Evolutionary conservation across 331 rosid genomes (phyloP).

Genomic region (Quercus phellos): DNA sequence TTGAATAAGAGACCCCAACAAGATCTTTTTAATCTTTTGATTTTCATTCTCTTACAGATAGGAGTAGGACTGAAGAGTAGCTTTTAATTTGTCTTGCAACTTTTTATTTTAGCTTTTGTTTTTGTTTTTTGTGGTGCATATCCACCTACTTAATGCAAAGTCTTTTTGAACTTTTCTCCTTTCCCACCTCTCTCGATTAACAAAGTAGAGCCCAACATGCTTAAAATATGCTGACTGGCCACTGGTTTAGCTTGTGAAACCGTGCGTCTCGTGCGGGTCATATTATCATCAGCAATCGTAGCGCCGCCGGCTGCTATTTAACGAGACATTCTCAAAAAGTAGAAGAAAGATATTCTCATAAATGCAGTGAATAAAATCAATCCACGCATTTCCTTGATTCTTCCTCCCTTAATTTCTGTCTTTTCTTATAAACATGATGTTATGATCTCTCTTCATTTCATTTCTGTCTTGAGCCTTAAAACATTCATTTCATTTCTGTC

Average conservation of each 20-base stretch:
- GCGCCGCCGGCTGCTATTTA: background rate
- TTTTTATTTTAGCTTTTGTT: background rate
- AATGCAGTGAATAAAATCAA: background rate
- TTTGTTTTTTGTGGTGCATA: background rate
- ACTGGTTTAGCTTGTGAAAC: background rate
- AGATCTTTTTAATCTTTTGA: background rate
- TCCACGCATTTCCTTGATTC: no score
- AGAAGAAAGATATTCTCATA: background rate
- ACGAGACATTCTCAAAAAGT: background rate
- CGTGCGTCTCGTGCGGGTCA: background rate
- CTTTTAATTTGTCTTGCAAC: background rate
- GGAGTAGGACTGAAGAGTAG: no score
- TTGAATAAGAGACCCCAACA: background rate
- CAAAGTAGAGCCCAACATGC: background rate
- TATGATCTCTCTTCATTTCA: no score
- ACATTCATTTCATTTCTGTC: no score
- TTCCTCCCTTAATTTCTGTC: no score
- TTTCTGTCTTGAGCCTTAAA: no score
- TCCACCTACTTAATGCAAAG: background rate
- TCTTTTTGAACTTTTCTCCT: background rate
- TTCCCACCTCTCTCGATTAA: background rate
- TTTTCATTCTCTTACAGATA: background rate
- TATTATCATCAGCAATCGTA: background rate
- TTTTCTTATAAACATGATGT: no score
- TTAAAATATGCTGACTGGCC: background rate